A percentile compares a stretch with the other conserved stretches of the same genome.
These are phyloP conservation scores for Blastomyces parvus DNA, from an alignment of 2,329 filamentous ascomycete species.

Conservation along the genomic window DNA sequence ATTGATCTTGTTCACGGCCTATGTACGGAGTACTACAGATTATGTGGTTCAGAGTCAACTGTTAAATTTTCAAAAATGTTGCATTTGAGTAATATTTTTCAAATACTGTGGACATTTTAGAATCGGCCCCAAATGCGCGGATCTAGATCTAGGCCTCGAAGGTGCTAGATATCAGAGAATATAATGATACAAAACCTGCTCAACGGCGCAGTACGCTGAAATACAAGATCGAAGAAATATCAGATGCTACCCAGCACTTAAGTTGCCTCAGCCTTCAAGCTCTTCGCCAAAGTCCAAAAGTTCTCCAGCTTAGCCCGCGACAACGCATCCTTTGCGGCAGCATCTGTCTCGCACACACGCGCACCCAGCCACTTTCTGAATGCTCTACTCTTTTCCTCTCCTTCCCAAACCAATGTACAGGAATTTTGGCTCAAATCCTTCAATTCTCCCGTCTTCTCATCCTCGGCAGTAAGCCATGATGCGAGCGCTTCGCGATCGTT, in stretches of 20 bases:
- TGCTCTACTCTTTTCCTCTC: constrained; percentile 66
- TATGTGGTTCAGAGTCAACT: background rate
- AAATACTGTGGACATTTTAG: background rate
- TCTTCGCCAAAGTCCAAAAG: constrained; percentile 88
- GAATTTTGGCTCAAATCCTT: constrained; percentile 76
- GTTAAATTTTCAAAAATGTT: background rate
- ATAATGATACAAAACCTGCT: background rate
- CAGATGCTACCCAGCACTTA: background rate
- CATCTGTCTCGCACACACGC: constrained; percentile 86
- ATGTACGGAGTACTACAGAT: too few species aligned
- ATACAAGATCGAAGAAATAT: background rate
- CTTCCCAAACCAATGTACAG: constrained; percentile 81
- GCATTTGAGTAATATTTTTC: background rate
- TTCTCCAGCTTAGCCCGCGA: constrained; percentile 81
- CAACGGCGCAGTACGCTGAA: background rate
- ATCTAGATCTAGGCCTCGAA: background rate
- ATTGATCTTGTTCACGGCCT: background rate
- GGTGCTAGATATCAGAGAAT: background rate
- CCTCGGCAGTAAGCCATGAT: constrained; percentile 67
- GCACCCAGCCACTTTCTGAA: constrained; percentile 79
- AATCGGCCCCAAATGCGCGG: background rate
- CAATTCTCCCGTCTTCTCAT: constrained; percentile 60
- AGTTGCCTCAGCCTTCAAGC: constrained; percentile 27
- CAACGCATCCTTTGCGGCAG: constrained; percentile 73
- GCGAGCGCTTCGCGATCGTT: constrained; percentile 52